Evolutionary conservation across 1,284 basidiomycete genomes (phyloP), one percentile per base, ranked within the genome.

Genomic region (Amylostereum chailletii): DNA sequence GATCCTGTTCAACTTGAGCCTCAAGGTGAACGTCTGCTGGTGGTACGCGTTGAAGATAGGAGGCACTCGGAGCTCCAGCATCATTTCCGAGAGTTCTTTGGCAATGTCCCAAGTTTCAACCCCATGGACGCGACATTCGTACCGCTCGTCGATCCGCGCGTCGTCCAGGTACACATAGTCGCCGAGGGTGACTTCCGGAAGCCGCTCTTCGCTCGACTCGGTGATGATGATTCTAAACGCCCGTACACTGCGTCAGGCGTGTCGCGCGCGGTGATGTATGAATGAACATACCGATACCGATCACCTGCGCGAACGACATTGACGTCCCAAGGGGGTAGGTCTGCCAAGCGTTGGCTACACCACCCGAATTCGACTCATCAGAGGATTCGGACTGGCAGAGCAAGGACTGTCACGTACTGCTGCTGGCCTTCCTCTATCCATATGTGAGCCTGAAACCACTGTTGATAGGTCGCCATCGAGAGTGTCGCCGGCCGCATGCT

Each of bases 361-460:
- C 40, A 33, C 19, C 44, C 33, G 29, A 11, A 6, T 45, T 29
- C 44, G 47, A 42, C 36, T 26, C 19, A 40, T 37, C 37, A 45
- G 36, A 44, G 42, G 19, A 19, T 19, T 19, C 5, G 33, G 46
- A 34, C 10, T 33, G 48, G 50, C 45, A 33, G 11, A 41, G 27
- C 11, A 46, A 46, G 27, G 7, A 34, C 27, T 31, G 6, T 37
- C 34, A 63, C 66, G 39, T 46, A 72, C 75, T 63, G 68, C 56
- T 65, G 65, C 48, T 71, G 68, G 43, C 71, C 68, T 48, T 76
- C 75, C 53, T 78, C 76, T 26, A 75, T 60, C 59, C 67, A 69
- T 1, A 78, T 51, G 48, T 76, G 51, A 5, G 64, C 55, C 51
- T 71, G 64, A 57, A 75, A 76, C 54, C 64, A 65, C 3, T 56